A percentile compares a stretch with the other conserved stretches of the same genome.
Conservation (phyloP, 495 filamentous ascomycete species). For the Neurospora cerealis region DNA sequence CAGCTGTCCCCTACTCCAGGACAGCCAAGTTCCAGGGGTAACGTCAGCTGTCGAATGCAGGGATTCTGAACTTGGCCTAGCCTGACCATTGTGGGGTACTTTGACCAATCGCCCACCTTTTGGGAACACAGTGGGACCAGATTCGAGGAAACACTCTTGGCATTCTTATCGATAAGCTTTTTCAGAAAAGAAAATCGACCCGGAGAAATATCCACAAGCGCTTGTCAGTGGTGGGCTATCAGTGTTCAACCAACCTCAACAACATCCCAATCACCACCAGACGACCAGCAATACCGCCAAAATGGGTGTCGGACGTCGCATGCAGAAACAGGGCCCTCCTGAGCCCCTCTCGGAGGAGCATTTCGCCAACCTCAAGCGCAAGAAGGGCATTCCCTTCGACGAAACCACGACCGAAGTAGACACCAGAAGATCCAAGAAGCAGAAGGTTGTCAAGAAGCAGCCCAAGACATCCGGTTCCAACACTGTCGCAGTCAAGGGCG, state of each 20-base stretch:
- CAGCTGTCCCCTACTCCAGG: background rate
- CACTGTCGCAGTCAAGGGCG: constrained; percentile 24
- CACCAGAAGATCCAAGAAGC: constrained; percentile 50
- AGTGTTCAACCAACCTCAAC: background rate
- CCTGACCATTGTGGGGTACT: background rate
- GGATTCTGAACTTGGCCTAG: background rate
- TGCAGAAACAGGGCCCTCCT: constrained; percentile 91
- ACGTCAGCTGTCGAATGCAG: background rate
- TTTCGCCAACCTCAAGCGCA: constrained; percentile 65
- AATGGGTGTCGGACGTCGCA: constrained; percentile 86
- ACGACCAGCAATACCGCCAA: constrained; percentile 19
- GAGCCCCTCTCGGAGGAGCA: constrained; percentile 70
- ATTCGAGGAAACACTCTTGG: background rate
- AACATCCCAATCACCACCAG: background rate
- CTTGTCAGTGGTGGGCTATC: background rate
- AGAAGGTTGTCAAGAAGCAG: constrained; percentile 44
- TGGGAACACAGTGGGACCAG: background rate
- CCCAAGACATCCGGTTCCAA: constrained; percentile 24
- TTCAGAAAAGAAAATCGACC: background rate
- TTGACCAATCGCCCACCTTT: background rate
- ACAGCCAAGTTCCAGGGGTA: background rate
- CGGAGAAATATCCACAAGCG: background rate
- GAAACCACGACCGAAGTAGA: constrained; percentile 31
- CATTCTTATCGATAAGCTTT: background rate
- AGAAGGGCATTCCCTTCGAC: constrained; percentile 48